These are phyloP conservation scores for Haberlea rhodopensis DNA, from an alignment of 257 asterid species.

Conservation along the genomic window DNA sequence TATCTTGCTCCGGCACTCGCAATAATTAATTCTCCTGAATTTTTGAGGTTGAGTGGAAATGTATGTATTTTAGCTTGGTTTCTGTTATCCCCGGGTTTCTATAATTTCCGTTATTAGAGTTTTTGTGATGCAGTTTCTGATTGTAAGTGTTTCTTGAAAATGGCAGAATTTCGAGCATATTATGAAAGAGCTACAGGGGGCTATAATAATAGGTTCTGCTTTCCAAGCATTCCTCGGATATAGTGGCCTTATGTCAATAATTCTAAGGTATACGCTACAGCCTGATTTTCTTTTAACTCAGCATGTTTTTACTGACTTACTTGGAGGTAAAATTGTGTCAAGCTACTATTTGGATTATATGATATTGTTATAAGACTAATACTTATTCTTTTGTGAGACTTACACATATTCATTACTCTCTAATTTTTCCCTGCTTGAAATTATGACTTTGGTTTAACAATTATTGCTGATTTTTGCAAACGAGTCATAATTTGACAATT, in stretches of 20 bases:
- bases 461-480: background rate
- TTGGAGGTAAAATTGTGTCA: background rate
- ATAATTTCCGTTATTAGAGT: background rate
- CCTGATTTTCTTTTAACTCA: background rate
- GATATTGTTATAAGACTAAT: background rate
- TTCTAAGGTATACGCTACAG: conserved; percentile 54
- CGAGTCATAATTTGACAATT: background rate
- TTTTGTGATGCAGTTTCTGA: conserved; percentile 13
- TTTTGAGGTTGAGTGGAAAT: conserved; percentile 74
- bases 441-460: background rate
- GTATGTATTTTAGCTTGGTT: conserved; percentile 41
- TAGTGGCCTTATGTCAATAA: conserved; percentile 81
- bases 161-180: conserved; percentile 92
- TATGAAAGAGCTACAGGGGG: conserved; percentile 97
- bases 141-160: conserved; percentile 19
- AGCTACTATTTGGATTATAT: background rate
- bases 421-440: conserved; percentile 8
- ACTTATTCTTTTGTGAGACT: no score
- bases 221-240: conserved; percentile 91
- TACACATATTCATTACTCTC: no score
- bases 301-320: background rate
- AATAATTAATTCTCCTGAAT: conserved; percentile 87
- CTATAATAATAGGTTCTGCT: conserved; percentile 88
- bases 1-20: conserved; percentile 97
- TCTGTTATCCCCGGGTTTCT: background rate